phyloP scores from a whole-genome alignment of 345 rosid genomes.

The Alliaria petiolata region DNA sequence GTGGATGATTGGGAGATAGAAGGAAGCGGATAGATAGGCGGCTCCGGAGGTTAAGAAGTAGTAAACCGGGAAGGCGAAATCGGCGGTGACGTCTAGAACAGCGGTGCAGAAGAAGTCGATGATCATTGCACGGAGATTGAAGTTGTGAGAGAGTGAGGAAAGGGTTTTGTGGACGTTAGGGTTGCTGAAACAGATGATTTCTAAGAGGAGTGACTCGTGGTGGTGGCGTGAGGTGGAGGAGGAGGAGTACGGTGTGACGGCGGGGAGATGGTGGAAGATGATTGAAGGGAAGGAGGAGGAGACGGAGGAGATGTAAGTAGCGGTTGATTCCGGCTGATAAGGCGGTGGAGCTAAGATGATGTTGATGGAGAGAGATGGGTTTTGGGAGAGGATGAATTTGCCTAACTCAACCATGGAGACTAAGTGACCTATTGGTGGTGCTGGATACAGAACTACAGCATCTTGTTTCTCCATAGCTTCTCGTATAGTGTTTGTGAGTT shows the following conservation, averaged over 20 bases:
- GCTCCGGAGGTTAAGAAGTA: conserved; percentile 44
- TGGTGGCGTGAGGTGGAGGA: conserved; percentile 22
- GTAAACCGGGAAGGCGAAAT: conserved; percentile 41
- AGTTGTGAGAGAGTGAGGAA: conserved; percentile 23
- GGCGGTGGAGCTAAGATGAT: conserved; percentile 43
- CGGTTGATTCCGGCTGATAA: conserved; percentile 38
- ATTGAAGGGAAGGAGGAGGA: conserved; percentile 38
- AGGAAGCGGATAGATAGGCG: conserved; percentile 23
- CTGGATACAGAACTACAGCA: conserved; percentile 54
- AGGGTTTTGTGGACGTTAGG: conserved; percentile 40
- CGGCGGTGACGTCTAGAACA: conserved; percentile 26
- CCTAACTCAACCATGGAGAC: conserved; percentile 67
- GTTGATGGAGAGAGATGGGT: conserved; percentile 50
- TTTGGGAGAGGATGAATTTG: conserved; percentile 40
- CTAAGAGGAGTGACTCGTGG: conserved; percentile 32
- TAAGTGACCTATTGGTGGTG: conserved; percentile 65
- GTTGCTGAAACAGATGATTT: conserved; percentile 34
- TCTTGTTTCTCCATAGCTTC: conserved; percentile 4
- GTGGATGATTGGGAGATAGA: conserved; percentile 38
- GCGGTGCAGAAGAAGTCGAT: conserved; percentile 45
- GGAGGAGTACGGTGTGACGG: not conserved
- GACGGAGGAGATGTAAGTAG: conserved; percentile 20
- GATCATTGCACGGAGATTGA: conserved; percentile 31
- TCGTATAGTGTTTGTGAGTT: not conserved
- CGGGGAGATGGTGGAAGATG: conserved; percentile 37